Conservation (phyloP, 352 stramenopile species). For the Phytophthora capsici region DNA sequence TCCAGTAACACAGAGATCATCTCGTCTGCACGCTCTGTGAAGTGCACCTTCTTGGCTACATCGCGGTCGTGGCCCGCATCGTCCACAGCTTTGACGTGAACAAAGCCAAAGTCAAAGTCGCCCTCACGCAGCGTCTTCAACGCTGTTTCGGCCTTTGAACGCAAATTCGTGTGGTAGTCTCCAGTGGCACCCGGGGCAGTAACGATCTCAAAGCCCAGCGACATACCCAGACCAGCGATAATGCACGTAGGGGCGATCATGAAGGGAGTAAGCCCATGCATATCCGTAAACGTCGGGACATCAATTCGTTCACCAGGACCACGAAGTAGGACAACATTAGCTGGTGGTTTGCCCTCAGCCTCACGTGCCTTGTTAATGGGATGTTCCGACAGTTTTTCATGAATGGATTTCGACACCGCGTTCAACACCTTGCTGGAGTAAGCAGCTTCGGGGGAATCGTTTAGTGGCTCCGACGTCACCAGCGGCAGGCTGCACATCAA, state of each 20-base stretch:
- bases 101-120: slow-evolving; percentile 81
- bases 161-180: slow-evolving; percentile 86
- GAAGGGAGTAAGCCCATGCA: slow-evolving; percentile 83
- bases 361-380: slow-evolving; percentile 80
- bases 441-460: slow-evolving; percentile 66
- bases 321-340: slow-evolving; percentile 87
- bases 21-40: slow-evolving; percentile 84
- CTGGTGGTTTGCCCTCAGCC: slow-evolving; percentile 58
- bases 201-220: slow-evolving; percentile 78
- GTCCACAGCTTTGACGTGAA: slow-evolving; percentile 89
- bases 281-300: slow-evolving; percentile 80
- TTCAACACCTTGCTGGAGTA: slow-evolving; percentile 87
- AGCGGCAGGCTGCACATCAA: slow-evolving; percentile 63
- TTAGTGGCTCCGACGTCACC: slow-evolving; percentile 60
- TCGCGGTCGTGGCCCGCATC: slow-evolving; percentile 88
- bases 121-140: slow-evolving; percentile 47
- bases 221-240: slow-evolving; percentile 88
- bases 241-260: slow-evolving; percentile 92
- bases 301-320: slow-evolving; percentile 87
- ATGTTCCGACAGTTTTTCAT: slow-evolving; percentile 64
- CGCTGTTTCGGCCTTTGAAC: slow-evolving; percentile 81
- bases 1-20: slow-evolving; percentile 75
- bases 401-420: slow-evolving; percentile 73
- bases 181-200: slow-evolving; percentile 77
- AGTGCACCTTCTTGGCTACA: slow-evolving; percentile 86